Base-by-base conservation (phyloP, 306 rosid species). In the Sindora glabra region DNA sequence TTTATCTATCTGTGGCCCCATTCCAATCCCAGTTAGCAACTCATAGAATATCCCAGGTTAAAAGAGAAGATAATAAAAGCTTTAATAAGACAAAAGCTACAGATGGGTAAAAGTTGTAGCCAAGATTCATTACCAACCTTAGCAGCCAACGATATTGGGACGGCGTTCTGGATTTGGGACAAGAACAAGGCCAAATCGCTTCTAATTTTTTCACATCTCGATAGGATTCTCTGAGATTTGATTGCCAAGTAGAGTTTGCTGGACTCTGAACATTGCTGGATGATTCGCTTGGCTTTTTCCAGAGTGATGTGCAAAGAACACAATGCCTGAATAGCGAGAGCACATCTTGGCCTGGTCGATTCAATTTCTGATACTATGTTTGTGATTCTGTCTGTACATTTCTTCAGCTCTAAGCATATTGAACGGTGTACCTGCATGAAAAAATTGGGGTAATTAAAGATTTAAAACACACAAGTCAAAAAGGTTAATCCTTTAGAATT, bases 231-330 rank as follows among this genome's bases (percentile, higher is more conserved):
- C 24, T 48, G 74, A 10, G 80, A 67, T 48, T 66, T 79, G 30
- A 79, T 49, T 56, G 76, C 86, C 89, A 82, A 33, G 71, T 73
- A 86, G 30, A 86, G 83, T 82, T 77, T 82, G 46, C 89, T 86
- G 23, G 75, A 74, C 14, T 67, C 71, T 0, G 86, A 82, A 63
- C 83, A 82, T 13, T 46, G 36, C 65, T 64, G 76, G 76, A 86
- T 48, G 21, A 82, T 11, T 33, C 36, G 46, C 36, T 72, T 77
- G 36, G 81, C 84, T 71, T 72, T 77, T 6, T 83, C 79, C 79
- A 77, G 14, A 44, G 84, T 62, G 45, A 21, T 34, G 6, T 77
- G 64, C 38, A 86, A 68, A 32, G 73, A 66, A 59, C 82, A 82
- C 22, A 82, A 30, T 5, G 84, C 72, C 10, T 74, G 66, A 25